These are phyloP conservation scores for Wickerhamiella cacticola DNA, from an alignment of 805 yeast genomes.

Conservation along the genomic window DNA sequence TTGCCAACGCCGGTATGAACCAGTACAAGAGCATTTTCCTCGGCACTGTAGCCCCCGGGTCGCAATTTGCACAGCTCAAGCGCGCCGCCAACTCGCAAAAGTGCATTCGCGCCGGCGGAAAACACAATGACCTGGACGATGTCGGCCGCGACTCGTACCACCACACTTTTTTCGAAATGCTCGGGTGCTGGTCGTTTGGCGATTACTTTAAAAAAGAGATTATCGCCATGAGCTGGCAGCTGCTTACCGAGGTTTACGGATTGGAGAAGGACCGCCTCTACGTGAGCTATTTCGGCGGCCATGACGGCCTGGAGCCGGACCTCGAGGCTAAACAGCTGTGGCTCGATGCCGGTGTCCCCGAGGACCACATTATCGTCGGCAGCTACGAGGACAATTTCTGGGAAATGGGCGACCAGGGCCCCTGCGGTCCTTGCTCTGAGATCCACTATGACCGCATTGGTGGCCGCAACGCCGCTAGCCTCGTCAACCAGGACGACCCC, in stretches of 20 bases:
- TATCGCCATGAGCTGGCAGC: slow-evolving; percentile 77
- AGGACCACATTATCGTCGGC: slow-evolving; percentile 89
- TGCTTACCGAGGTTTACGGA: slow-evolving; percentile 75
- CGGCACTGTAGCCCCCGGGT: slow-evolving; percentile 93
- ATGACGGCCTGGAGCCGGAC: slow-evolving; percentile 74
- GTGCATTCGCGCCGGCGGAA: slow-evolving; percentile 99
- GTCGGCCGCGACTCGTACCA: slow-evolving; percentile 97
- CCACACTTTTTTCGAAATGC: slow-evolving; percentile 97
- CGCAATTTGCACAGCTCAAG: slow-evolving; percentile 70
- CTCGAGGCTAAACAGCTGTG: slow-evolving; percentile 82
- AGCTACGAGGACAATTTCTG: slow-evolving; percentile 86
- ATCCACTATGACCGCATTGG: slow-evolving; percentile 97
- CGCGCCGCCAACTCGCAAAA: slow-evolving; percentile 94
- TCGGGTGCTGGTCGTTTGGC: slow-evolving; percentile 99
- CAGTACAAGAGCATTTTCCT: slow-evolving; percentile 95
- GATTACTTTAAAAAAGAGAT: slow-evolving; percentile 97
- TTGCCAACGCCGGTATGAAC: slow-evolving; percentile 99
- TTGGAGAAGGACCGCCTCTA: slow-evolving; percentile 69
- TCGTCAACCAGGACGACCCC: slow-evolving; percentile 96
- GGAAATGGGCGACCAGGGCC: slow-evolving; percentile 99
- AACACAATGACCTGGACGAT: slow-evolving; percentile 91
- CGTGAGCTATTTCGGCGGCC: slow-evolving; percentile 96
- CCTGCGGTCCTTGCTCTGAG: slow-evolving; percentile 99
- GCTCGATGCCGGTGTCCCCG: slow-evolving; percentile 78
- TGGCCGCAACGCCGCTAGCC: slow-evolving; percentile 83